Evolutionary conservation across 257 asterid species (phyloP), one percentile per base, ranked within the genome.

Genomic region (Solanum clarkiae): DNA sequence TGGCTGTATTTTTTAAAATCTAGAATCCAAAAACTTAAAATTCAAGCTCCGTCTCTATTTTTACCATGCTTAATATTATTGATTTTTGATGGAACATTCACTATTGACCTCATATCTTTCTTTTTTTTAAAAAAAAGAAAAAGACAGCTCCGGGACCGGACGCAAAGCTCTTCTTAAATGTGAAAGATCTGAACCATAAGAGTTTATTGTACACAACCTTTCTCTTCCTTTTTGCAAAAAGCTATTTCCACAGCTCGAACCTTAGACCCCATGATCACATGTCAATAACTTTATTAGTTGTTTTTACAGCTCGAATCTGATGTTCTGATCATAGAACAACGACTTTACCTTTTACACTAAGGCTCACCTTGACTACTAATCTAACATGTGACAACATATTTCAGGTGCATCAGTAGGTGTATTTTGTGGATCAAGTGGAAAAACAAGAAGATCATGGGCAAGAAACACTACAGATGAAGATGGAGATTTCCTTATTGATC

Each of bases 371-470:
- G 17, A 18, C 2, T 40, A 18, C 84, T 72, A 56, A n/a, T 71
- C 18, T 77, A 85, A 81, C 60, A 47, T 32, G 8, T 80, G 13
- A 88, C 24, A 24, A 85, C 65, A 49, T 63, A 79, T 53, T 79
- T 90, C 92, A 93, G 97, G 97, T 24, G 94, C 93, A 75, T 89
- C 83, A 36, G 90, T 93, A 84, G 92, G 85, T 18, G 90, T 92
- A 10, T 32, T 89, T 18, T 93, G 97, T 26, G 92, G 92, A 29
- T 55, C 56, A 10, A 80, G 59, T 9, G 82, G 54, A 51, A 84
- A 59, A 70, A 69, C 54, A 24, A 90, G 82, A 89, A 86, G 68
- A 71, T 86, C 87, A n/a, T 74, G 89, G 86, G 91, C 84, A 7
- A 84, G 86, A 44, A 88, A 92, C 57, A 90, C 81, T 20, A 93